Percentiles rank a stretch among this genome's conserved stretches.
phyloP scores from a whole-genome alignment of 2,329 filamentous ascomycete genomes.

The Botrytis fragariae region DNA sequence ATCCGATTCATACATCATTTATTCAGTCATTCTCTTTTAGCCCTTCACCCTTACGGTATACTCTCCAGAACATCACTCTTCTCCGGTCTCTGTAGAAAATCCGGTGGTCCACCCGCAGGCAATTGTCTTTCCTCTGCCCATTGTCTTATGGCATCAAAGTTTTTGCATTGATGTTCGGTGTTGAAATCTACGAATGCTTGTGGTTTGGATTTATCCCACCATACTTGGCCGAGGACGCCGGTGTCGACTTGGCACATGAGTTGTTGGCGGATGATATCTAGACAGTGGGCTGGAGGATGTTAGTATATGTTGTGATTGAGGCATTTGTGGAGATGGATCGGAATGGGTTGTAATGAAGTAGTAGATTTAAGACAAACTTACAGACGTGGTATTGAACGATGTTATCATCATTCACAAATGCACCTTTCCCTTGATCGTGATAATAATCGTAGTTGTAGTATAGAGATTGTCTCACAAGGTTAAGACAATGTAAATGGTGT shows the following conservation, averaged over 20 bases:
- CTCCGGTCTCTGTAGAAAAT: constrained; percentile 34
- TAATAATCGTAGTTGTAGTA: constrained; percentile 56
- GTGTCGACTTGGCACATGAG: constrained; percentile 55
- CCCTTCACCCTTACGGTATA: neutral
- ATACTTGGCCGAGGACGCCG: constrained; percentile 53
- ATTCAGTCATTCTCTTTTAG: neutral
- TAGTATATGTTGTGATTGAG: neutral
- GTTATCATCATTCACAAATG: constrained; percentile 50
- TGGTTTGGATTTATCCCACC: constrained; percentile 46
- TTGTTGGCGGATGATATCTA: constrained; percentile 54
- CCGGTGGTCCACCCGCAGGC: constrained; percentile 28
- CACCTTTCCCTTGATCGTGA: constrained; percentile 43
- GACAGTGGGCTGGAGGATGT: constrained; percentile 47
- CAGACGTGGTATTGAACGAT: constrained; percentile 51
- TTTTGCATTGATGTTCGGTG: constrained; percentile 51
- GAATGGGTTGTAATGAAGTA: neutral
- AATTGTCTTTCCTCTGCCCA: constrained; percentile 52
- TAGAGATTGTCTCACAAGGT: constrained; percentile 51
- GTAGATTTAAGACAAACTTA: constrained; percentile 38
- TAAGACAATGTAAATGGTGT: constrained; percentile 52
- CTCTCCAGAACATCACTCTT: constrained; percentile 25
- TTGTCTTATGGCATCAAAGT: constrained; percentile 50
- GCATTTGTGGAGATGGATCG: neutral
- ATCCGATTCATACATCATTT: neutral
- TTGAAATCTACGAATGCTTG: constrained; percentile 53